phyloP scores from a whole-genome alignment of 2,329 filamentous ascomycete species.

The Drechslerella coelobrocha region DNA sequence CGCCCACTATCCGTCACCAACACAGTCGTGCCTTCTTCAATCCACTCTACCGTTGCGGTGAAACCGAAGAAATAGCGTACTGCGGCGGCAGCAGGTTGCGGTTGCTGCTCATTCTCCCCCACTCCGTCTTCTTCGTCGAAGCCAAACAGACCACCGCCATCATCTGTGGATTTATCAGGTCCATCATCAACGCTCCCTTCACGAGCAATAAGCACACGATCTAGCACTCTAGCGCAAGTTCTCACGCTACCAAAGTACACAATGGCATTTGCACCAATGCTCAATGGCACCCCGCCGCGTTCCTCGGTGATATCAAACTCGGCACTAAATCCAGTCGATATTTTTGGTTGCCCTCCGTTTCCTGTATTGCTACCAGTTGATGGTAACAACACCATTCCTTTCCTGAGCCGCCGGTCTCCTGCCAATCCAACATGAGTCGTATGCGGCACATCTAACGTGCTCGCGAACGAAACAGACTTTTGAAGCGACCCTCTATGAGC shows the following conservation, averaged over 20 bases:
- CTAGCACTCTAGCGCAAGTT: constrained; percentile 76
- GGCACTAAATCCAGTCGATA: constrained; percentile 73
- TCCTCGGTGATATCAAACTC: constrained; percentile 69
- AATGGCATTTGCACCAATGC: constrained; percentile 74
- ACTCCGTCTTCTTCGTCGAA: constrained; percentile 63
- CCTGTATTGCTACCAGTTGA: constrained; percentile 58
- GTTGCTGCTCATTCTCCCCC: constrained; percentile 50
- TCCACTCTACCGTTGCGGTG: constrained; percentile 53
- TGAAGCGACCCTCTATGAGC: constrained; percentile 55
- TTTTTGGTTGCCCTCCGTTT: constrained; percentile 63
- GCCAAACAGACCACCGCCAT: constrained; percentile 66
- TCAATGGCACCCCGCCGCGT: constrained; percentile 61
- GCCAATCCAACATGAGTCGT: constrained; percentile 32
- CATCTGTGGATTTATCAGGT: constrained; percentile 57
- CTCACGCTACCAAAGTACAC: constrained; percentile 88
- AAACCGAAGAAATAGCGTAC: constrained; percentile 45
- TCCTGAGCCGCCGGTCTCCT: constrained; percentile 62
- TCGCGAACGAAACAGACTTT: constrained; percentile 61
- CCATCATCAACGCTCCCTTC: constrained; percentile 45
- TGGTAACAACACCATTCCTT: constrained; percentile 83
- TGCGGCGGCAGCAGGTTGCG: constrained; percentile 11
- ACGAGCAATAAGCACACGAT: constrained; percentile 57
- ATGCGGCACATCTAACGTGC: constrained; percentile 29
- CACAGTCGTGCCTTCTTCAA: constrained; percentile 53
- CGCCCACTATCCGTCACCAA: constrained; percentile 53